phyloP scores from a whole-genome alignment of 1,284 basidiomycete genomes.

The Gymnopus androsaceus region DNA sequence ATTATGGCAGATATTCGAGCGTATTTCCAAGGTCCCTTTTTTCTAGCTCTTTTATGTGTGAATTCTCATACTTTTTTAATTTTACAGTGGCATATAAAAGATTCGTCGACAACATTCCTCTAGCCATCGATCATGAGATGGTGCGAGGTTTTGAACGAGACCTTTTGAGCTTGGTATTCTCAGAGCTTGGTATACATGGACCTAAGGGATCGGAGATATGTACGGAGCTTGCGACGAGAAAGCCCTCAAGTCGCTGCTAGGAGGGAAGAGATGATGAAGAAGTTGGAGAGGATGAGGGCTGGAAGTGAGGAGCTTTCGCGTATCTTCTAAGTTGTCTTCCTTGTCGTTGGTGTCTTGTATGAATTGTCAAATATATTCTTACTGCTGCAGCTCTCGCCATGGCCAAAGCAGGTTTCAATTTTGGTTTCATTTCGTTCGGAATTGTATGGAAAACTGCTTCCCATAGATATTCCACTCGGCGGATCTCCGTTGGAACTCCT shows the following conservation, averaged over 20 bases:
- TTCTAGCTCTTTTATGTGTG: not conserved
- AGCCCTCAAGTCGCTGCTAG: constrained; percentile 43
- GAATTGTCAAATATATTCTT: no score
- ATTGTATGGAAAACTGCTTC: no score
- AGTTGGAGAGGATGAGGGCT: constrained; percentile 50
- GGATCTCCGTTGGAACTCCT: no score
- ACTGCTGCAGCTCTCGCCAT: no score
- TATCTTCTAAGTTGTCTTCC: not conserved
- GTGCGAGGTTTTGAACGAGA: constrained; percentile 50
- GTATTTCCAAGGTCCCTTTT: constrained; percentile 64
- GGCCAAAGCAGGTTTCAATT: no score
- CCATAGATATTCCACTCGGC: no score
- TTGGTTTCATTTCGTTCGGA: no score
- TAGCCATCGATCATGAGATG: constrained; percentile 64
- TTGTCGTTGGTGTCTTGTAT: not conserved
- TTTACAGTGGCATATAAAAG: constrained; percentile 69
- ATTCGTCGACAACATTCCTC: constrained; percentile 62
- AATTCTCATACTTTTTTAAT: not conserved
- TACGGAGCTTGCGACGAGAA: constrained; percentile 57
- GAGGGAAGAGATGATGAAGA: constrained; percentile 53
- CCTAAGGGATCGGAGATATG: constrained; percentile 51
- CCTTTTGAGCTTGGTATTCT: constrained; percentile 38
- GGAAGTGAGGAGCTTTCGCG: constrained; percentile 50
- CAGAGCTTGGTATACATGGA: constrained; percentile 47
- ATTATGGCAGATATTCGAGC: constrained; percentile 75